Evolutionary conservation across 495 filamentous ascomycete species (phyloP), one percentile per base, ranked within the genome.

Genomic region (Pseudoneurospora amorphoporcata): DNA sequence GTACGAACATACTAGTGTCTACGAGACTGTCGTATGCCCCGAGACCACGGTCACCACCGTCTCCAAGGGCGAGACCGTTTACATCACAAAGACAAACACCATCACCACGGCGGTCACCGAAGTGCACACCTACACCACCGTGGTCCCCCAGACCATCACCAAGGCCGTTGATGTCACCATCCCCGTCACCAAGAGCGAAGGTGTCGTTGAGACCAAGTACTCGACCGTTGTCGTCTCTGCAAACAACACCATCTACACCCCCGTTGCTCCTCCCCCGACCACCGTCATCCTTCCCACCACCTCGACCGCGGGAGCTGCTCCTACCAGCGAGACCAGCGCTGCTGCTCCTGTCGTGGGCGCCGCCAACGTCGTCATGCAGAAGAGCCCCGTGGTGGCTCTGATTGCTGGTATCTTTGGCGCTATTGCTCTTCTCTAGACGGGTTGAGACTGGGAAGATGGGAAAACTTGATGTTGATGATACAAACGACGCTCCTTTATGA

Each of bases 1-100:
- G 69, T 79, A 83, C 38, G 80, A 81, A 32, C 79, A 79, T 8
- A 84, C 83, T 3, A 77, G 80, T 9, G 79, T 84, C 8, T 83
- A 79, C 71, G 72, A 80, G 72, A 84, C 83, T 19, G 79, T 82
- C 41, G 80, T 81, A 10, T 83, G 81, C 78, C 83, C 83, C 10
- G 84, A 81, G 71, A 82, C 78, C 32, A 77, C 77, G 68, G 77
- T 81, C 74, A 81, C 83, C 14, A 86, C 84, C 37, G 79, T 86
- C 68, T 76, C 78, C 6, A 72, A 79, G 68, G 83, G 83, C 70
- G 74, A 70, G 40, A 86, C 83, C 37, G 72, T 83, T 70, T 78
- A 81, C 45, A 69, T 83, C 41, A 84, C 82, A 58, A 74, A 82
- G 75, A 86, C 84, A n/a, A 78, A 80, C 73, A 85, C 84, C 43